A percentile compares a stretch with the other conserved stretches of the same genome.
Conservation (phyloP, 805 yeast genomes). For the Pichia manshurica region DNA sequence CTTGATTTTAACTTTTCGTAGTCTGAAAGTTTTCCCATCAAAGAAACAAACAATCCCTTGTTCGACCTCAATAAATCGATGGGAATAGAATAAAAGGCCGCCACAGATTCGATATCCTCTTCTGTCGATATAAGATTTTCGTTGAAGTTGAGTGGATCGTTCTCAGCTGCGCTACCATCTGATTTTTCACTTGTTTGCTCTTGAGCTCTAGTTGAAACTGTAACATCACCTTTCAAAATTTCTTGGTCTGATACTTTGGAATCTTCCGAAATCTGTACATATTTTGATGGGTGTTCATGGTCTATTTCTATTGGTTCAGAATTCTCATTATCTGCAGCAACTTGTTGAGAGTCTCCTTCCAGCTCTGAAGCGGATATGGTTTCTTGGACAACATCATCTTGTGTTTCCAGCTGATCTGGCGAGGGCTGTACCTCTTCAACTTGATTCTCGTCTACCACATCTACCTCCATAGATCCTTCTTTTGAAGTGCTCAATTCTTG, state of each 20-base stretch:
- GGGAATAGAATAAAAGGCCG: slow-evolving; percentile 33
- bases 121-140: slow-evolving; percentile 5
- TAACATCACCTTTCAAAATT: too few species aligned
- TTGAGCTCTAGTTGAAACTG: too few species aligned
- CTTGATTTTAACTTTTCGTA: slow-evolving; percentile 34
- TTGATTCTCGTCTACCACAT: neutral
- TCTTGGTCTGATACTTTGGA: too few species aligned
- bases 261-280: too few species aligned
- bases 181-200: too few species aligned
- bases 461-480: neutral
- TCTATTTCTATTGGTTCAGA: too few species aligned
- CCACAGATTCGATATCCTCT: slow-evolving; percentile 19
- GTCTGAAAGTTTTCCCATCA: slow-evolving; percentile 31
- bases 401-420: neutral
- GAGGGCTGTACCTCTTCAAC: neutral
- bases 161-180: too few species aligned
- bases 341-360: slow-evolving; percentile 3
- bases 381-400: neutral
- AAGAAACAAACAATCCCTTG: slow-evolving; percentile 19
- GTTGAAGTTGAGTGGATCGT: neutral
- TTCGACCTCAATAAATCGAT: slow-evolving; percentile 20
- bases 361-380: neutral
- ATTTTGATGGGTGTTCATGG: too few species aligned
- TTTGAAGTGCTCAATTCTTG: neutral
- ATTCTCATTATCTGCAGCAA: neutral